These are phyloP conservation scores for Spinacia oleracea DNA, from an alignment of 179 eudicot genomes.

Conservation along the genomic window DNA sequence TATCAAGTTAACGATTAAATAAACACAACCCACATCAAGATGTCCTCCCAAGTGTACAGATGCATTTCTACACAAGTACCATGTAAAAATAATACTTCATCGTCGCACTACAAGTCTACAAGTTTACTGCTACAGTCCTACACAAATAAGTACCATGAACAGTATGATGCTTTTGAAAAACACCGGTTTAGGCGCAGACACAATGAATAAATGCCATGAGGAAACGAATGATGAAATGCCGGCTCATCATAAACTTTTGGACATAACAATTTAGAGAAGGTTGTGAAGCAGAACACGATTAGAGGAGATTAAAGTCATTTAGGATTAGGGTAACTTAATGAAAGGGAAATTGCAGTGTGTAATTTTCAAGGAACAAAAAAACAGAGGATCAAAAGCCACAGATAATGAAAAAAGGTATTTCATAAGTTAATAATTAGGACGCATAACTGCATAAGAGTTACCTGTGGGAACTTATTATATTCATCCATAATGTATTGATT, in stretches of 20 bases:
- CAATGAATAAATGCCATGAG: neutral
- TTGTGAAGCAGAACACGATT: neutral
- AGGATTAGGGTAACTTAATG: neutral
- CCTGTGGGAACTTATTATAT: neutral
- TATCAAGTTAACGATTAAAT: neutral
- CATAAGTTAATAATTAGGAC: neutral
- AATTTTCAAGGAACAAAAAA: neutral
- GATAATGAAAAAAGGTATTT: neutral
- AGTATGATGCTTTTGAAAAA: neutral
- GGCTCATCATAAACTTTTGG: neutral
- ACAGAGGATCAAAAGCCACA: neutral
- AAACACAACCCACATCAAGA: neutral
- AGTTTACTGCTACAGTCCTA: neutral
- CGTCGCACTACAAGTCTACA: no score
- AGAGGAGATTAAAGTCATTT: neutral
- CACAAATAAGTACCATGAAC: neutral
- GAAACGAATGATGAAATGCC: neutral
- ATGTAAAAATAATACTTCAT: no score
- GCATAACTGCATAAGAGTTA: neutral
- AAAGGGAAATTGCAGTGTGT: neutral
- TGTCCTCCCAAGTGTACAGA: neutral
- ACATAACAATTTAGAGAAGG: no score
- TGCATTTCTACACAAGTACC: neutral
- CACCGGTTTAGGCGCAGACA: neutral
- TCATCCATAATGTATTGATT: neutral